Percentiles rank a stretch among this genome's conserved stretches.
phyloP scores from a whole-genome alignment of 345 rosid species.

The Crucihimalaya himalaica region DNA sequence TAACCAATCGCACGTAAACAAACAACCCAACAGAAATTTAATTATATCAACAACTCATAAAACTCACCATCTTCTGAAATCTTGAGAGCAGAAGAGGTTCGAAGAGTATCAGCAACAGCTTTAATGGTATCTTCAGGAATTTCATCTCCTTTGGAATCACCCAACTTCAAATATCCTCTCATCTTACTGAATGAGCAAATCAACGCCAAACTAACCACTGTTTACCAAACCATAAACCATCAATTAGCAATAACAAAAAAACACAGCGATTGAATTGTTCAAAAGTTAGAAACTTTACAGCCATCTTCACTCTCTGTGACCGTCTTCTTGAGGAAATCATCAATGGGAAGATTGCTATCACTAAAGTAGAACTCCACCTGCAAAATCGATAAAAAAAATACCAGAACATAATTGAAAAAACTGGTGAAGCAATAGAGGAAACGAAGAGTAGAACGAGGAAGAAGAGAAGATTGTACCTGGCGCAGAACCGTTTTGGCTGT shows the following conservation, averaged over 20 bases:
- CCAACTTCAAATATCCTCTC: conserved; percentile 77
- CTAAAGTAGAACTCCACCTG: conserved; percentile 98
- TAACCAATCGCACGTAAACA: not conserved
- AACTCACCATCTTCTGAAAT: conserved; percentile 86
- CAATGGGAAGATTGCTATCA: conserved; percentile 90
- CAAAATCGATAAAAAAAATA: not conserved
- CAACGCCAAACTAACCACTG: conserved; percentile 87
- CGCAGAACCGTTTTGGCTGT: conserved; percentile 72
- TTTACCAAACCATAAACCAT: conserved; percentile 37
- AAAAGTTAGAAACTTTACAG: conserved; percentile 46
- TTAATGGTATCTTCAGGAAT: conserved; percentile 69
- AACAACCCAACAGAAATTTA: not conserved
- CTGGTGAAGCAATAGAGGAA: not conserved
- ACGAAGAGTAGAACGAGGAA: not conserved
- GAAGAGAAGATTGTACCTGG: conserved; percentile 50
- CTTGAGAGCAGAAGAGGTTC: conserved; percentile 68
- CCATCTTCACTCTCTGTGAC: conserved; percentile 75
- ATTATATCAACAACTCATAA: not conserved
- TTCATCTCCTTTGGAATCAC: conserved; percentile 64
- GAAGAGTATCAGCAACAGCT: conserved; percentile 82
- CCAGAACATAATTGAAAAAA: not conserved
- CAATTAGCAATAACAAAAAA: not conserved
- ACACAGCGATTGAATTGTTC: not conserved
- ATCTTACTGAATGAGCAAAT: conserved; percentile 91
- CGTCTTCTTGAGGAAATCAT: conserved; percentile 63